Base-by-base conservation (phyloP, 225 moss, liverwort and hornwort genomes). In the Polytrichum commune region DNA sequence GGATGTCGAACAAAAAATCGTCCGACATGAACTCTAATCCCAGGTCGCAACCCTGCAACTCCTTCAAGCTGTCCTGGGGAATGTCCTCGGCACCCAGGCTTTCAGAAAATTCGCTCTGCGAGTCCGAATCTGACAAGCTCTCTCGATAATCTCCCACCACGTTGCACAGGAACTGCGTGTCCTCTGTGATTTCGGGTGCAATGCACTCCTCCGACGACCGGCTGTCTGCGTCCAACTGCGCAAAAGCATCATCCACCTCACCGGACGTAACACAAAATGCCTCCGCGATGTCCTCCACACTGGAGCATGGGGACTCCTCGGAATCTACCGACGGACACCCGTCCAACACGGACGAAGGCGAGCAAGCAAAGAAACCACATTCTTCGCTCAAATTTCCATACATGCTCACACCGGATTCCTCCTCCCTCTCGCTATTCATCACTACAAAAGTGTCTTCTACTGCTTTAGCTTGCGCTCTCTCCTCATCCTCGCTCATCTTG, bases 271-370 rank as follows among this genome's bases (percentile, higher is more conserved):
- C 19, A 16, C 57, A 22, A 68, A 81, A 62, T 0, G 75, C 67
- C 38, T 84, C 78, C 18, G 81, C 75, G 5, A 73, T 69, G 1
- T 80, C 77, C 2, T 35, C 35, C 19, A 84, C 66, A 0, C 73
- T 76, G 20, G 84, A 84, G 55, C 67, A 75, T 1, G 78, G 81
- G 0, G 81, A 84, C 19, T 66, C 75, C 1, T 73, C 75, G 0
- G 72, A 72, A 7, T 56, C 56, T 2, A 81, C 68, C 0, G 78
- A 80, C 2, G 69, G 35, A 35, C 74, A 76, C 8, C 68, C 46
- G 9, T 83, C 93, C 26, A 87, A 58, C 4, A 84, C 82, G 1
- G 86, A 82, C 1, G 85, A 85, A 5, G 91, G 84, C 0, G 93
- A 91, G 16, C 79, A 62, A 7, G 84, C 69, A 7, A 91, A 61